phyloP scores from a whole-genome alignment of 2,329 filamentous ascomycete species.

The Ceratocystis papillata region DNA sequence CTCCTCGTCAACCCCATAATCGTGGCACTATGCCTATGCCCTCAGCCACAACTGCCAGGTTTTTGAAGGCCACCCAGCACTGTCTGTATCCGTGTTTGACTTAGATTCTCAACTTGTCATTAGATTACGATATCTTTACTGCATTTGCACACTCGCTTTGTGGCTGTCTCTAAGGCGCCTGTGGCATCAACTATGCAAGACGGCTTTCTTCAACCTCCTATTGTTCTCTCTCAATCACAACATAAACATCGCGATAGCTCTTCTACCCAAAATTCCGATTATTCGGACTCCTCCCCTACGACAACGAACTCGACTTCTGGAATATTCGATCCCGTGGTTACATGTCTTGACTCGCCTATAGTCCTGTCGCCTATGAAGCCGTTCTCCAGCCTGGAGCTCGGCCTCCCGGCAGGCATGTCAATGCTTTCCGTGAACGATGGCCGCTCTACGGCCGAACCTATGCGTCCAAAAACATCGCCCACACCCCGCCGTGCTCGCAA shows the following conservation, averaged over 20 bases:
- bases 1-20: too few species aligned
- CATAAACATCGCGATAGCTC: constrained; percentile 32
- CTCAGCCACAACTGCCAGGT: too few species aligned
- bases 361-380: constrained; percentile 61
- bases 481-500: constrained; percentile 65
- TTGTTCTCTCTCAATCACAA: background rate
- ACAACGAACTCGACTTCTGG: constrained; percentile 87
- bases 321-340: constrained; percentile 79
- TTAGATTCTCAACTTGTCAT: too few species aligned
- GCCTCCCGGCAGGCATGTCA: constrained; percentile 30
- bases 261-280: constrained; percentile 64
- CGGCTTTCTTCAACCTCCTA: constrained; percentile 5
- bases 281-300: constrained; percentile 87
- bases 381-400: constrained; percentile 51
- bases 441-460: constrained; percentile 30
- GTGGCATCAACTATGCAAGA: background rate
- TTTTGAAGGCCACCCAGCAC: too few species aligned
- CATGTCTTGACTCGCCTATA: constrained; percentile 81
- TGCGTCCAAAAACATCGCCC: constrained; percentile 55
- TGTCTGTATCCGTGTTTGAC: too few species aligned
- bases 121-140: too few species aligned
- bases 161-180: background rate
- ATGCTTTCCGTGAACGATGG: constrained; percentile 38
- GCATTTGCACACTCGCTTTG: background rate
- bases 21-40: too few species aligned